Evolutionary conservation across 2,329 filamentous ascomycete species (phyloP), one percentile per base, ranked within the genome.

Genomic region (Colletotrichum sp.): DNA sequence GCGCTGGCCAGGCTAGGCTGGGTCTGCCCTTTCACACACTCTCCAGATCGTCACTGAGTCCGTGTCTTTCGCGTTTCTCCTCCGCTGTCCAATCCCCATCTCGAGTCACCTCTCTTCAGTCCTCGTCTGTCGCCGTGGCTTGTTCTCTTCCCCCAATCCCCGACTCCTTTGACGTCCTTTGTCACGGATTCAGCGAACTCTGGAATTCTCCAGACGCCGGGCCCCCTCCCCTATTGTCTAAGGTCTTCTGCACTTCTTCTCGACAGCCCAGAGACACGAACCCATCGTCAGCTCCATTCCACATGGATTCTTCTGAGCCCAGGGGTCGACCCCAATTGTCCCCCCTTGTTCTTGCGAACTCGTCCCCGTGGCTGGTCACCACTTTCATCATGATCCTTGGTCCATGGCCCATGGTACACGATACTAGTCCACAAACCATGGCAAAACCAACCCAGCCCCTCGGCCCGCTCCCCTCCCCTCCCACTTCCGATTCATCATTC

Each of bases 401-500:
- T 52, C 43, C 43, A 52, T 52, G 38, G 38, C 9, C 16, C 18
- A n/a, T 12, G 38, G 38, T n/a, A 18, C 38, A 48, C 18, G 43
- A 52, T 52, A 21, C 43, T 52, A 52, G 43, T 52, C 34, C 57
- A n/a, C 48, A 60, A 63, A 38, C 60, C 60, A 52, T 65, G 60
- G 21, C 72, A 38, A 71, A 71, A 24, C 72, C 71, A 73, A 67
- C 32, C 72, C 68, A 72, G 61, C 68, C 68, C 68, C 55, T 72
- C 63, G 73, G 69, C 58, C 69, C 63, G 55, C 63, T 55, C 60
- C 61, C 36, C 61, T 57, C 34, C 34, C 12, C 32, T 34, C 34
- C 43, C 28, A 24, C 36, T 16, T 38, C 38, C 30, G 13, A 24
- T 21, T 26, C n/a, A 9, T 15, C 13, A 13, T 12, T 57, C 48